These are phyloP conservation scores for Pythium scleroteichum DNA, from an alignment of 352 stramenopile genomes.

Conservation along the genomic window DNA sequence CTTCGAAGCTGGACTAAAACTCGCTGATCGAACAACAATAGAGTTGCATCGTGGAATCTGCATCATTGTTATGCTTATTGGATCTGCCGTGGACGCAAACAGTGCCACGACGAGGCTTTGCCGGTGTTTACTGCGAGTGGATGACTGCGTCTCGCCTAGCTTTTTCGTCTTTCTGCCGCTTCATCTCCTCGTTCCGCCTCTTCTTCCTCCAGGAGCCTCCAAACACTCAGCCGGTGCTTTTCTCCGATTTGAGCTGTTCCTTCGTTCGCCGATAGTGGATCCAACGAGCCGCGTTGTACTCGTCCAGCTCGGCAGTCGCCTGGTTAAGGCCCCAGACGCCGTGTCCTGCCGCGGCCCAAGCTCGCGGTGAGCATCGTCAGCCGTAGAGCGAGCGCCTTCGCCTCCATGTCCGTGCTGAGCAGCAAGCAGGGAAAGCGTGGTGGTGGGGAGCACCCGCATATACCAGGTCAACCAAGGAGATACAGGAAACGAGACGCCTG, in stretches of 20 bases:
- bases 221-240: background rate
- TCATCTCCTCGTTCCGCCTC: slow-evolving; percentile 16
- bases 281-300: background rate
- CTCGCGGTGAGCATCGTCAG: no score
- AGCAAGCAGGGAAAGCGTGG: no score
- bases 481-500: no score
- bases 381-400: no score
- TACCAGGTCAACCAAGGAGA: no score
- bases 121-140: background rate
- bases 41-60: background rate
- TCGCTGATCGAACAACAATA: background rate
- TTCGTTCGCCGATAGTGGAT: slow-evolving; percentile 7
- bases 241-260: background rate
- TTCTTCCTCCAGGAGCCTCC: slow-evolving; percentile 6
- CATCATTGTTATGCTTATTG: background rate
- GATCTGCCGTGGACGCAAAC: no score
- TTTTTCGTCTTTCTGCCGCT: slow-evolving; percentile 21
- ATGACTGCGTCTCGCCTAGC: background rate
- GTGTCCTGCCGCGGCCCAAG: no score
- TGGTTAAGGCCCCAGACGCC: no score
- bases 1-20: slow-evolving; percentile 26
- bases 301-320: no score
- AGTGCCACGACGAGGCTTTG: no score
- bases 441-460: no score
- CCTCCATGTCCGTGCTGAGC: no score